Percentiles rank a stretch among this genome's conserved stretches.
These are phyloP conservation scores for Wickerhamomyces hampshirensis DNA, from an alignment of 805 yeast species.

Conservation along the genomic window DNA sequence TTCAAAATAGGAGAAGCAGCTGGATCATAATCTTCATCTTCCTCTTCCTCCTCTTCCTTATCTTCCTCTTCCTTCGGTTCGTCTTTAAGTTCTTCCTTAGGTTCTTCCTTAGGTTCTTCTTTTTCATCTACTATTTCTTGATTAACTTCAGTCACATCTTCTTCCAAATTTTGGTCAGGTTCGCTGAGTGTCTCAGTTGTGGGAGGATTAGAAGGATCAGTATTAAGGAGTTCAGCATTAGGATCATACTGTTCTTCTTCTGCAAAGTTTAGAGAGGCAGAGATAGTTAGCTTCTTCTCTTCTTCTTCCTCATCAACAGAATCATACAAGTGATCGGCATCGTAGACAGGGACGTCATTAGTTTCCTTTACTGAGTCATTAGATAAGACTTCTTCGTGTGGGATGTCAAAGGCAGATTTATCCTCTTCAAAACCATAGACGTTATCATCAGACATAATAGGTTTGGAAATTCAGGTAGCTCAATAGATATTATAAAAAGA, in stretches of 20 bases:
- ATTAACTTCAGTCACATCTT: background rate
- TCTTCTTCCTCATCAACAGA: slow-evolving; percentile 8
- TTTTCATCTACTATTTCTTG: background rate
- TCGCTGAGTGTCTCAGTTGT: slow-evolving; percentile 8
- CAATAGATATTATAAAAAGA: too few species aligned
- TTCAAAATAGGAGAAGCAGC: slow-evolving; percentile 5
- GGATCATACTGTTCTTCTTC: too few species aligned
- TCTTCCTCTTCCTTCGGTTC: slow-evolving; percentile 12
- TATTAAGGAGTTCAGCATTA: too few species aligned
- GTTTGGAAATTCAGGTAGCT: too few species aligned
- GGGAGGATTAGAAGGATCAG: too few species aligned
- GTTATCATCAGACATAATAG: slow-evolving; percentile 3
- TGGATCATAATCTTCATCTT: slow-evolving; percentile 19
- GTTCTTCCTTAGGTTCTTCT: slow-evolving; percentile 1
- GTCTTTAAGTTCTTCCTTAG: slow-evolving; percentile 5
- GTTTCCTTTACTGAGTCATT: background rate
- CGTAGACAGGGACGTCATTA: background rate
- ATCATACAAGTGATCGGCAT: slow-evolving; percentile 9
- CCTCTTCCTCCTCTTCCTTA: slow-evolving; percentile 7
- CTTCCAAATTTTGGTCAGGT: too few species aligned
- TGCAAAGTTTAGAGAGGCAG: too few species aligned
- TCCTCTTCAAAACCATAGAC: slow-evolving; percentile 1
- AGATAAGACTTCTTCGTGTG: background rate
- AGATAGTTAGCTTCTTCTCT: too few species aligned
- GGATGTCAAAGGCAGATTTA: slow-evolving; percentile 1